Percentiles rank a stretch among this genome's conserved stretches.
These are phyloP conservation scores for Nemania sp. DNA, from an alignment of 2,329 filamentous ascomycete species.

Conservation along the genomic window DNA sequence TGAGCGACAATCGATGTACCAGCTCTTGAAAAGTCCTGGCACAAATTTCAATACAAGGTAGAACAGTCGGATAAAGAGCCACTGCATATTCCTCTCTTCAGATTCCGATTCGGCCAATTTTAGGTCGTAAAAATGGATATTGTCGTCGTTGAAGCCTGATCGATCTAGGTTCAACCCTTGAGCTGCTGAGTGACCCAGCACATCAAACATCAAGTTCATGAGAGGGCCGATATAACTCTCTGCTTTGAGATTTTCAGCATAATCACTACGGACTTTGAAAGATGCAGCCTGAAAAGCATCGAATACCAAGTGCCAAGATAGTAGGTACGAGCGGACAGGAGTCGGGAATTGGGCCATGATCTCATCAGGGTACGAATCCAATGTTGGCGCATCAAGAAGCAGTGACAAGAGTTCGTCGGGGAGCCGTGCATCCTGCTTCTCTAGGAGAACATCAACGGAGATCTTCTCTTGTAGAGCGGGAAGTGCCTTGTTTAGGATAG, in stretches of 20 bases:
- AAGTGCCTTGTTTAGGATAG: slow-evolving; percentile 82
- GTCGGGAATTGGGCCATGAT: slow-evolving; percentile 76
- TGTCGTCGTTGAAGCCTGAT: slow-evolving; percentile 67
- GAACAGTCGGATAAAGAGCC: slow-evolving; percentile 87
- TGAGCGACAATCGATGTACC: slow-evolving; percentile 85
- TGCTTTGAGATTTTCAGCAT: slow-evolving; percentile 81
- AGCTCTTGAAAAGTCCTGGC: slow-evolving; percentile 82
- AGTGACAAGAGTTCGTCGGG: slow-evolving; percentile 89
- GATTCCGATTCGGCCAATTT: slow-evolving; percentile 66
- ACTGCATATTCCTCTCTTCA: slow-evolving; percentile 80
- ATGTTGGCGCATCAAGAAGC: slow-evolving; percentile 80
- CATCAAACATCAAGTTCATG: slow-evolving; percentile 83
- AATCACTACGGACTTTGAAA: slow-evolving; percentile 84
- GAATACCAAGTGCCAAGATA: slow-evolving; percentile 91
- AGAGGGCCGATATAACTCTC: slow-evolving; percentile 76
- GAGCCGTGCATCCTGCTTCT: slow-evolving; percentile 77
- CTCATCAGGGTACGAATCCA: slow-evolving; percentile 74
- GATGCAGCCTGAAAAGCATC: slow-evolving; percentile 84
- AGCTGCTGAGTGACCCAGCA: slow-evolving; percentile 81
- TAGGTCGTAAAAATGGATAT: slow-evolving; percentile 68
- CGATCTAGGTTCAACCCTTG: slow-evolving; percentile 80
- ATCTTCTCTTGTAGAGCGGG: slow-evolving; percentile 82
- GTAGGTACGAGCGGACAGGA: slow-evolving; percentile 80
- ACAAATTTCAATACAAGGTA: slow-evolving; percentile 83
- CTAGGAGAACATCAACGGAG: slow-evolving; percentile 80